Conservation (phyloP, 2,329 filamentous ascomycete genomes). For the Nothopassalora personata region DNA sequence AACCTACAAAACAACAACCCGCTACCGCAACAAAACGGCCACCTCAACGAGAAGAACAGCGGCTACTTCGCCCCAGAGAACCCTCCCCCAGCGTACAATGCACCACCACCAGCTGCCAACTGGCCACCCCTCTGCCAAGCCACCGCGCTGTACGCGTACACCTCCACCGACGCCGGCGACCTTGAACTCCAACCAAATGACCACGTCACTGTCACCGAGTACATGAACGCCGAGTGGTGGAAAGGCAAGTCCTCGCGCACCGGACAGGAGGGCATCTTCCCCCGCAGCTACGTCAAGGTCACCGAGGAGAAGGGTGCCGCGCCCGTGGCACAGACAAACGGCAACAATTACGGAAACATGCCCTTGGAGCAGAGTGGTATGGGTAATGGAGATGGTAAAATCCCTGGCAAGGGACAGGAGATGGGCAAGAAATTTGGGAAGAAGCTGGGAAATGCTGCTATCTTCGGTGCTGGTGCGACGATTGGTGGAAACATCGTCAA, state of each 20-base stretch:
- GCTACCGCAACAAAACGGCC: constrained; percentile 12
- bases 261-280: constrained; percentile 85
- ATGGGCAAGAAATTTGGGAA: constrained; percentile 50
- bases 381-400: constrained; percentile 44
- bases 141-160: constrained; percentile 78
- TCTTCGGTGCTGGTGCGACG: constrained; percentile 89
- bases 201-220: constrained; percentile 71
- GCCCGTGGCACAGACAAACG: constrained; percentile 45
- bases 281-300: constrained; percentile 76
- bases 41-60: constrained; percentile 33
- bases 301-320: constrained; percentile 57
- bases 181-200: constrained; percentile 77
- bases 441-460: constrained; percentile 80
- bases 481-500: constrained; percentile 57
- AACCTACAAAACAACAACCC: constrained; percentile 31
- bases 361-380: constrained; percentile 67
- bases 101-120: constrained; percentile 43
- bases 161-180: constrained; percentile 73
- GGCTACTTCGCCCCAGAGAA: constrained; percentile 36
- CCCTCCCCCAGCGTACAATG: constrained; percentile 53
- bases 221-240: constrained; percentile 98
- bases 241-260: constrained; percentile 81
- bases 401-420: constrained; percentile 51
- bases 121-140: constrained; percentile 62
- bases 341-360: constrained; percentile 57